phyloP scores from a whole-genome alignment of 1,284 basidiomycete genomes.

The Baeospora myosura region DNA sequence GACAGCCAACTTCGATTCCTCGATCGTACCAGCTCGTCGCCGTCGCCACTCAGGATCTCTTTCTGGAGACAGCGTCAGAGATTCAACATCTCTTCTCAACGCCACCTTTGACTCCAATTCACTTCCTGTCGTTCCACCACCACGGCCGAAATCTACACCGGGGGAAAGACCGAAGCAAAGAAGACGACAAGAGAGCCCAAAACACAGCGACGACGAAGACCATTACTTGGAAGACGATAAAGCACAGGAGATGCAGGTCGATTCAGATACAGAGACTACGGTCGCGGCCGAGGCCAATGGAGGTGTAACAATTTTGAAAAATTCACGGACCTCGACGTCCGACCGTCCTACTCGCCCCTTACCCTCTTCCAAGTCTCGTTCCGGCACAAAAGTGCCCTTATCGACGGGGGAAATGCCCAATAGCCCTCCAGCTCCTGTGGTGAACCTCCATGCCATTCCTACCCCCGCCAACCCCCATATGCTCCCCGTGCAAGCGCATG shows the following conservation, averaged over 20 bases:
- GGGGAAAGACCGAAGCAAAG: neutral
- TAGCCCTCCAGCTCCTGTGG: conserved; percentile 3
- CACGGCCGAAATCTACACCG: neutral
- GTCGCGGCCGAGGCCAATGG: no score
- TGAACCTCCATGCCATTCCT: conserved; percentile 12
- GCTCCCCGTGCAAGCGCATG: conserved; percentile 74
- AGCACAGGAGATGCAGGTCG: no score
- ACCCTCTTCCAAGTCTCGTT: neutral
- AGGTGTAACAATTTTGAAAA: conserved; percentile 3
- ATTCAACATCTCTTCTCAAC: neutral
- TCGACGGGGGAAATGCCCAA: neutral
- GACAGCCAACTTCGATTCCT: no score
- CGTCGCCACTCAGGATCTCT: conserved; percentile 1
- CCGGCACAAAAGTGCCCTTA: neutral
- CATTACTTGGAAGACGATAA: neutral
- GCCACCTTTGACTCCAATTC: neutral
- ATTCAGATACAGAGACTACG: no score
- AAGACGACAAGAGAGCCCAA: neutral
- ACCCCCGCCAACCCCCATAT: conserved; percentile 64
- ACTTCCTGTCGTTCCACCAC: neutral
- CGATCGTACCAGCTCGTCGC: neutral
- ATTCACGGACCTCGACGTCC: neutral
- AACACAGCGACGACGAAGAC: neutral
- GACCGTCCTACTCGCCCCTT: neutral
- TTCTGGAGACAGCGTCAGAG: neutral